Percentiles rank a stretch among this genome's conserved stretches.
These are phyloP conservation scores for Pascua sp. DNA, from an alignment of 1,284 basidiomycete species.

Conservation along the genomic window DNA sequence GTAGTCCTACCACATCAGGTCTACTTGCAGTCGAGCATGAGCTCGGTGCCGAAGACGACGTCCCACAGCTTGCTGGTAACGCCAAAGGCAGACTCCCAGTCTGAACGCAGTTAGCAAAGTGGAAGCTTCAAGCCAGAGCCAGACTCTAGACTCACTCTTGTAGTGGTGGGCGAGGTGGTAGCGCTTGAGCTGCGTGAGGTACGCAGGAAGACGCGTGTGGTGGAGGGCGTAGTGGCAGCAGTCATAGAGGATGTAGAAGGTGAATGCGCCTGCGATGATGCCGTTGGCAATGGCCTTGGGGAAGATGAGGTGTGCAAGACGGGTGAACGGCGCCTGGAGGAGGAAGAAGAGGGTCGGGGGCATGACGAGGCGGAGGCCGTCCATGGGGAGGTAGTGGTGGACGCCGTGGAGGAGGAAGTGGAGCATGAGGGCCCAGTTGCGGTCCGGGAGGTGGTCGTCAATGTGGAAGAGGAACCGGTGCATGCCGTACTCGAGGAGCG, in stretches of 20 bases:
- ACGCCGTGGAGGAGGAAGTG: slow-evolving; percentile 96
- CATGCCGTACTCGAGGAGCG: slow-evolving; percentile 87
- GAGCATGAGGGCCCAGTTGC: slow-evolving; percentile 70
- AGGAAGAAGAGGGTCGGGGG: slow-evolving; percentile 79
- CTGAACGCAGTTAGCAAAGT: slow-evolving; percentile 26
- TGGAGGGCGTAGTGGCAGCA: slow-evolving; percentile 90
- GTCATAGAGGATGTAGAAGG: slow-evolving; percentile 87
- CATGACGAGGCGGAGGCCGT: slow-evolving; percentile 94
- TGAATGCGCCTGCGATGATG: slow-evolving; percentile 84
- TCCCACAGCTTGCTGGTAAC: slow-evolving; percentile 97
- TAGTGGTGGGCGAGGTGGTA: slow-evolving; percentile 98
- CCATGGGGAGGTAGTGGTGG: slow-evolving; percentile 98
- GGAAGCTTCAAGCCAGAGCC: not conserved
- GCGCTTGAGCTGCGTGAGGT: slow-evolving; percentile 88
- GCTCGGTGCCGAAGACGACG: slow-evolving; percentile 79
- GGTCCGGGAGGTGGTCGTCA: slow-evolving; percentile 84
- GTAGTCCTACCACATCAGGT: not conserved
- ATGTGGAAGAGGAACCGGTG: slow-evolving; percentile 99
- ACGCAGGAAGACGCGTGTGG: slow-evolving; percentile 82
- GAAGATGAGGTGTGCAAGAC: slow-evolving; percentile 78
- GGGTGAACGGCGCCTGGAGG: slow-evolving; percentile 84
- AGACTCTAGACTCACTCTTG: slow-evolving; percentile 58
- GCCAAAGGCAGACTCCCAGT: slow-evolving; percentile 97
- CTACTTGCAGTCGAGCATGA: slow-evolving; percentile 36
- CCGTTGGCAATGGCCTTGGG: slow-evolving; percentile 84